Conservation (phyloP, 1,139 yeast genomes). For the Tardiomyces digboiensis region DNA sequence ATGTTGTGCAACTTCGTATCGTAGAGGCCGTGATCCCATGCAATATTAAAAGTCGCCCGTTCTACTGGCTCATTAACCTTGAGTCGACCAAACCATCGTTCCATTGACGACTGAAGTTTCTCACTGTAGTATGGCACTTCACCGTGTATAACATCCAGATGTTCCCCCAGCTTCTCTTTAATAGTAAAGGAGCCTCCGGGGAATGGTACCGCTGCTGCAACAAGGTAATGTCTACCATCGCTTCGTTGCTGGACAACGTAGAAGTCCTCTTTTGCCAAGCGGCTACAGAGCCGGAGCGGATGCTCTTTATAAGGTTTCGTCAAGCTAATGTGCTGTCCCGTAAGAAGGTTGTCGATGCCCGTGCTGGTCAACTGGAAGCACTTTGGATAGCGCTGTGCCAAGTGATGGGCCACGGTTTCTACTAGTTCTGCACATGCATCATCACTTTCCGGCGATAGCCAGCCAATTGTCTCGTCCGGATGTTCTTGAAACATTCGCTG, state of each 20-base stretch:
- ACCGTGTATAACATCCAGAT: constrained; percentile 53
- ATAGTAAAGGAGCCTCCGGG: constrained; percentile 72
- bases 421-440: constrained; percentile 55
- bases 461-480: constrained; percentile 54
- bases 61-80: constrained; percentile 54
- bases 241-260: constrained; percentile 46
- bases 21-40: constrained; percentile 59
- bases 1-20: constrained; percentile 30
- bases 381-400: constrained; percentile 52
- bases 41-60: constrained; percentile 67
- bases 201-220: constrained; percentile 70
- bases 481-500: constrained; percentile 45
- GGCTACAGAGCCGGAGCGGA: constrained; percentile 53
- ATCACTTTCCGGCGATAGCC: constrained; percentile 53
- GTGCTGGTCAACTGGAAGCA: constrained; percentile 45
- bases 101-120: constrained; percentile 63
- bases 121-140: constrained; percentile 67
- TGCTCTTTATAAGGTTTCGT: constrained; percentile 49
- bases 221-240: constrained; percentile 54
- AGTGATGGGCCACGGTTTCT: constrained; percentile 51
- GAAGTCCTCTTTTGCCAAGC: constrained; percentile 68
- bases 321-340: constrained; percentile 53
- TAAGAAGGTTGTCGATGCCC: constrained; percentile 50
- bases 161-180: constrained; percentile 46
- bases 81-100: constrained; percentile 58